Evolutionary conservation across 306 rosid species (phyloP).

Genomic region (Glycyrrhiza uralensis): DNA sequence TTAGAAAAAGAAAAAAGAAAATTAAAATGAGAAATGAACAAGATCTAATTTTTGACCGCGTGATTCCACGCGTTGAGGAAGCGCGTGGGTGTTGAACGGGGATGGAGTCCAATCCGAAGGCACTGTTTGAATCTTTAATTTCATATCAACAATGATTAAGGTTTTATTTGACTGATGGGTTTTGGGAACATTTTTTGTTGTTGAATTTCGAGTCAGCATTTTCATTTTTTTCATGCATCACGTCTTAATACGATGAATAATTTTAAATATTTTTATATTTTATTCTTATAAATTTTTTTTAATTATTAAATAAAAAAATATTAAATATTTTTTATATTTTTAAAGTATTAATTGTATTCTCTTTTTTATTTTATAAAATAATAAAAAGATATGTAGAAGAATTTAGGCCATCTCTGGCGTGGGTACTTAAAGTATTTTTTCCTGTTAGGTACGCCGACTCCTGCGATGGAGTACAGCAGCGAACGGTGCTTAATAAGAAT

Average conservation of each 20-base stretch:
- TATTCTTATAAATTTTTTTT: too few relatives aligned
- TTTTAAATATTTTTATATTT: too few relatives aligned
- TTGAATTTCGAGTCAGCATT: slow-evolving; percentile 24
- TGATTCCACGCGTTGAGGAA: background rate
- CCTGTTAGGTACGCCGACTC: too few relatives aligned
- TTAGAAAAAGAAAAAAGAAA: background rate
- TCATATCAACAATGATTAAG: slow-evolving; percentile 59
- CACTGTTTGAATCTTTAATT: slow-evolving; percentile 34
- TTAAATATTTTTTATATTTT: too few relatives aligned
- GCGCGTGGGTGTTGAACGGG: background rate
- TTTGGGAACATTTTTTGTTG: background rate
- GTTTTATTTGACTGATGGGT: slow-evolving; percentile 43
- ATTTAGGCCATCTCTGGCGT: too few relatives aligned
- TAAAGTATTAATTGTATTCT: too few relatives aligned
- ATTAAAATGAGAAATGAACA: background rate
- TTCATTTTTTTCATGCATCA: slow-evolving; percentile 21
- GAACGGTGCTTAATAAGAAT: too few relatives aligned
- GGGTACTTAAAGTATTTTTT: too few relatives aligned
- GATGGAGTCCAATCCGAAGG: background rate
- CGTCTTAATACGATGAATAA: background rate
- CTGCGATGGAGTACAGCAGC: too few relatives aligned
- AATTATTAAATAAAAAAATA: too few relatives aligned
- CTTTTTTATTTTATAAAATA: too few relatives aligned
- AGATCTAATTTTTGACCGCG: background rate
- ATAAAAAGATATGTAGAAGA: too few relatives aligned